Evolutionary conservation across 768 basidiomycete species (phyloP), one percentile per base, ranked within the genome.

Genomic region (Phanerodontia chrysosporium): DNA sequence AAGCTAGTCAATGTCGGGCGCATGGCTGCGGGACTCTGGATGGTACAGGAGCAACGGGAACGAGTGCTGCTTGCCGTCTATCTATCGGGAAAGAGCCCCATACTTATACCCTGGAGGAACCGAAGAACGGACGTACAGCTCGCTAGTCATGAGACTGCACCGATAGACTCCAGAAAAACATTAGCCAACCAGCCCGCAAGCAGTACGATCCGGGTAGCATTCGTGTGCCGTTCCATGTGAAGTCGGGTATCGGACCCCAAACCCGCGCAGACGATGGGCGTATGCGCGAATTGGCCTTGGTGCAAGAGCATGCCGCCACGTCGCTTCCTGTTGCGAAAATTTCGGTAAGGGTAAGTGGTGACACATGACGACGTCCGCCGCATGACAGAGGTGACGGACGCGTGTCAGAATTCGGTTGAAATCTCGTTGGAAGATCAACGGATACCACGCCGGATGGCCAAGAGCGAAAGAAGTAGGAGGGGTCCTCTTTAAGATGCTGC

Each of bases 1-100:
- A 64, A 48, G 56, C 45, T 48, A 13, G 32, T 35, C 32, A 35
- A 35, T 16, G 24, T 49, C 45, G 46, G 7, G 46, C 28, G 56
- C 56, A 57, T 57, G 56, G 16, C 29, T 44, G 29, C 14, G 24
- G 18, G 36, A n/a, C 22, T 24, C 24, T 39, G 30, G 21, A 35
- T 14, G 36, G 25, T 21, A 39, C 9, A 25, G 35, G 30, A 42
- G 52, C 36, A 18, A 9, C 18, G 10, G 4, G 8, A 18, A 18
- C 8, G 18, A 18, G 10, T 9, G 39, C 18, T 42, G 39, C 18
- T 12, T 18, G 18, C 18, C 16, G 39, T 9, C 8, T 18, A 10
- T 18, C 39, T 13, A 35, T 7, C 6, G 32, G 7, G 32, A 6
- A 35, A 13, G 32, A 18, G 16, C 10, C 4, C 39, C 18, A 18